Base-by-base conservation (phyloP, 768 basidiomycete genomes). In the Terana coerulea region DNA sequence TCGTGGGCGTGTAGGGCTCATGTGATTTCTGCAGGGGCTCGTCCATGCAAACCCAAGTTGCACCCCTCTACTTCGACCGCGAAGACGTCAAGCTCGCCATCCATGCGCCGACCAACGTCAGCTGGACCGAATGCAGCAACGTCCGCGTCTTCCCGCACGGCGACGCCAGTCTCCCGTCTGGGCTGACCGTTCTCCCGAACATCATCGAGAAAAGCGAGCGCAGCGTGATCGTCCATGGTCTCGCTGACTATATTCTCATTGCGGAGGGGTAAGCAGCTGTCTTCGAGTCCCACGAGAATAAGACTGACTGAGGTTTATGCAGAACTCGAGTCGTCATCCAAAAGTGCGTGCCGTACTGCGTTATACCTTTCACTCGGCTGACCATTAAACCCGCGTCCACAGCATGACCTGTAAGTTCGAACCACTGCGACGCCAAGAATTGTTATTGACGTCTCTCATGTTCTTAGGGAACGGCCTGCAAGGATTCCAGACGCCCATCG, bases 151-250 rank as follows among this genome's bases (percentile, higher is more conserved):
- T 88, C 71, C 77, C 79, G 1, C 59, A 47, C 49, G 80, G 80
- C 11, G 88, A 88, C 61, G 61, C 51, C 9, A 87, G 84, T 53
- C 67, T 77, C 2, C 86, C 86, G 0, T 74, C 86, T 7, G 75
- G 78, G 0, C 73, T 88, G 46, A 79, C 73, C 5, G 84, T 88
- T 1, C 72, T 90, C 3, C 86, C 88, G 5, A 82, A 72, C 54
- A 86, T 87, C 48, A 89, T 91, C 48, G 84, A 88, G 67, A 88
- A 86, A 73, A 88, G 73, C 64, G 69, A 78, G 47, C 72, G 85
- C 45, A 77, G 73, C 2, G 83, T 89, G 12, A 83, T 90, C 48
- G 73, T 81, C 4, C 87, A 91, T 46, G 88, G 88, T 0, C 70
- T 88, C 44, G 84, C 79, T 0, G 88, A 91, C 65, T 90, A 80